A percentile compares a stretch with the other conserved stretches of the same genome.
These are phyloP conservation scores for Plantago elongata DNA, from an alignment of 257 asterid species.

Conservation along the genomic window DNA sequence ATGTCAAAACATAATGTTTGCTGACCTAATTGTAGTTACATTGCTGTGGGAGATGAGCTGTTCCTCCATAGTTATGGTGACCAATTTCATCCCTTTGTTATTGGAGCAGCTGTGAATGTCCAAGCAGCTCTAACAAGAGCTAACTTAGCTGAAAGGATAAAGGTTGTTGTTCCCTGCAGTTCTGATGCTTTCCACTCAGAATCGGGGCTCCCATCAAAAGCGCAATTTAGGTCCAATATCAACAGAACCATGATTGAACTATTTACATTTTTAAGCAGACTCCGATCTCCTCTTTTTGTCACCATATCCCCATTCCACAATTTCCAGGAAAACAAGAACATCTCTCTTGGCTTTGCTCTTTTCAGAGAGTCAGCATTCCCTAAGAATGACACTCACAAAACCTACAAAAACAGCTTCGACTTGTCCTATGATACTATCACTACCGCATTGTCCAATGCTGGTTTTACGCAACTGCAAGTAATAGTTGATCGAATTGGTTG, in stretches of 20 bases:
- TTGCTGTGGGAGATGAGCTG: conserved; percentile 80
- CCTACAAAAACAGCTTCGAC: conserved; percentile 64
- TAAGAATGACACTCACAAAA: conserved; percentile 38
- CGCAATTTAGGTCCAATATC: conserved; percentile 56
- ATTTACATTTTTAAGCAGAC: conserved; percentile 54
- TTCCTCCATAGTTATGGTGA: conserved; percentile 60
- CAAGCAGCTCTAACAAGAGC: conserved; percentile 60
- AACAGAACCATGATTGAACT: conserved; percentile 73
- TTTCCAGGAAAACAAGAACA: conserved; percentile 52
- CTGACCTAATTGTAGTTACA: conserved; percentile 38
- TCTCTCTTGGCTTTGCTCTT: conserved; percentile 69
- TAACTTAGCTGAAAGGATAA: conserved; percentile 52
- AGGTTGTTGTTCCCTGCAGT: conserved; percentile 71
- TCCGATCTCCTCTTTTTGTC: conserved; percentile 60
- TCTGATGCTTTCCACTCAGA: conserved; percentile 54
- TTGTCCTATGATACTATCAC: conserved; percentile 45
- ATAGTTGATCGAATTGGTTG: conserved; percentile 66
- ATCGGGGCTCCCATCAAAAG: conserved; percentile 50
- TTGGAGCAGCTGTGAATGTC: conserved; percentile 76
- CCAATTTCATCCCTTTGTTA: conserved; percentile 63
- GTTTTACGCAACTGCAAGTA: conserved; percentile 48
- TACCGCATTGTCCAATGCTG: conserved; percentile 45
- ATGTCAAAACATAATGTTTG: conserved; percentile 12
- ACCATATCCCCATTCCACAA: conserved; percentile 62
- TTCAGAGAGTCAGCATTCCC: conserved; percentile 48